Evolutionary conservation across 306 rosid species (phyloP).

Genomic region (Hylodesmum podocarpum): DNA sequence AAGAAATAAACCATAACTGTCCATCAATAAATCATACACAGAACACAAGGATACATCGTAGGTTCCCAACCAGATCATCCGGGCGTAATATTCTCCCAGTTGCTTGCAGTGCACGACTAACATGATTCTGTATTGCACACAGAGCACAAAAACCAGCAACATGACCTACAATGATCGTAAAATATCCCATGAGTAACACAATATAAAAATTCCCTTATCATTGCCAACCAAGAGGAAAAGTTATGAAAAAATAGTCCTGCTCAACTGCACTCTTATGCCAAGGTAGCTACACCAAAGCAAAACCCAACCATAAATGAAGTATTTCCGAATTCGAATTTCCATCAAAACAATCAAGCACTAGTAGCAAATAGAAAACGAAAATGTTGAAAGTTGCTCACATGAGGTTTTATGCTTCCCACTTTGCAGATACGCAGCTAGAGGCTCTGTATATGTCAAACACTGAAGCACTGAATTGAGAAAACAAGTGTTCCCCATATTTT

Average conservation of each 20-base stretch:
- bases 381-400: constrained; percentile 49
- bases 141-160: constrained; percentile 95
- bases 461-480: constrained; percentile 93
- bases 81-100: constrained; percentile 84
- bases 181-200: constrained; percentile 29
- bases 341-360: background rate
- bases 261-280: background rate
- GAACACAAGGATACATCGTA: constrained; percentile 76
- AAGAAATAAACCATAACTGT: background rate
- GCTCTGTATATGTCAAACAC: constrained; percentile 94
- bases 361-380: background rate
- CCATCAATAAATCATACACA: background rate
- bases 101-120: constrained; percentile 84
- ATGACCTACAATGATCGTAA: constrained; percentile 55
- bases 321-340: constrained; percentile 7
- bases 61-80: constrained; percentile 68
- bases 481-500: constrained; percentile 91
- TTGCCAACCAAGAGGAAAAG: background rate
- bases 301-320: background rate
- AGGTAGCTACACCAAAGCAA: background rate
- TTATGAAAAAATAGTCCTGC: background rate
- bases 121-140: constrained; percentile 96
- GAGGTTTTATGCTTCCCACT: constrained; percentile 94
- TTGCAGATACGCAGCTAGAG: constrained; percentile 93
- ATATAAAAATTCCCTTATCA: background rate